These are phyloP conservation scores for Lepraria neglecta DNA, from an alignment of 495 filamentous ascomycete genomes.

Conservation along the genomic window DNA sequence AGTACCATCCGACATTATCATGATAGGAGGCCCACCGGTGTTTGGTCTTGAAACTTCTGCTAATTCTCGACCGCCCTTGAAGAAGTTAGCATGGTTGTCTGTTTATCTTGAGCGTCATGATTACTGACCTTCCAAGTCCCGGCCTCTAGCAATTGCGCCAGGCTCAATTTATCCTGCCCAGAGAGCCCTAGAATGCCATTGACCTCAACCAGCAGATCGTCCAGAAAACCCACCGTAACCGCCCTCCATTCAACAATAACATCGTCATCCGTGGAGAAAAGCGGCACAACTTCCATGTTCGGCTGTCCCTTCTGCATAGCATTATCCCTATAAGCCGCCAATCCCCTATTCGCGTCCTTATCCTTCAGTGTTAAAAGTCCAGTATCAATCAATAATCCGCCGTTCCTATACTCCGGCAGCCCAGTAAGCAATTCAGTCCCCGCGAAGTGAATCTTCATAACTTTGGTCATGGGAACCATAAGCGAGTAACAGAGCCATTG, in stretches of 20 bases:
- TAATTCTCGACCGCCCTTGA: slow-evolving; percentile 86
- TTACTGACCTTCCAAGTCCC: slow-evolving; percentile 72
- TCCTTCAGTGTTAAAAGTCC: slow-evolving; percentile 57
- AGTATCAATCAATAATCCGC: slow-evolving; percentile 61
- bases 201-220: slow-evolving; percentile 52
- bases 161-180: slow-evolving; percentile 47
- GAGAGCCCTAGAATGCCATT: slow-evolving; percentile 56
- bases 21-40: slow-evolving; percentile 93
- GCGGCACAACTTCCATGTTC: slow-evolving; percentile 59
- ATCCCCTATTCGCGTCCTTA: slow-evolving; percentile 52
- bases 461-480: slow-evolving; percentile 60
- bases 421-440: slow-evolving; percentile 59
- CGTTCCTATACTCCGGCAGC: slow-evolving; percentile 64
- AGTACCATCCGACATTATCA: slow-evolving; percentile 93
- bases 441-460: slow-evolving; percentile 58
- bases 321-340: slow-evolving; percentile 66
- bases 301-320: slow-evolving; percentile 67
- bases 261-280: slow-evolving; percentile 59
- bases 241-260: slow-evolving; percentile 69
- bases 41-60: slow-evolving; percentile 93
- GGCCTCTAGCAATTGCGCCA: slow-evolving; percentile 66
- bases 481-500: slow-evolving; percentile 71
- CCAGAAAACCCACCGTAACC: slow-evolving; percentile 59
- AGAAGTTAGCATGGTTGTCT: slow-evolving; percentile 9
- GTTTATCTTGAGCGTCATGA: too few relatives aligned